phyloP scores from a whole-genome alignment of 768 basidiomycete species.

The Kwoniella sp. region DNA sequence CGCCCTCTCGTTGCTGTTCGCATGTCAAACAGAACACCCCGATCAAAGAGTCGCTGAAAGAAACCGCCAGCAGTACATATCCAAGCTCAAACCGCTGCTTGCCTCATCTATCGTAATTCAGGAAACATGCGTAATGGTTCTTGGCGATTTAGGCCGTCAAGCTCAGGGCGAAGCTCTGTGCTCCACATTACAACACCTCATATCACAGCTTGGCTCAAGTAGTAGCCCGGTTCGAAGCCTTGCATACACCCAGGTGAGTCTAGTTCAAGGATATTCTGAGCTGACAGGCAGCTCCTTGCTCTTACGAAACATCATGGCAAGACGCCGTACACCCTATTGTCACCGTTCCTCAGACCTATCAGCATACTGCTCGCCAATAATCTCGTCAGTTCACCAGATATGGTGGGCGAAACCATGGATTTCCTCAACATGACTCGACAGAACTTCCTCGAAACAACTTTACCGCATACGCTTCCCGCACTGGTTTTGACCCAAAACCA shows the following conservation, averaged over 20 bases:
- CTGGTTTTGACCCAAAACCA: slow-evolving; percentile 33
- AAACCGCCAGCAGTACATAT: slow-evolving; percentile 11
- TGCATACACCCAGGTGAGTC: slow-evolving; percentile 47
- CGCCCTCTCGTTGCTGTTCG: slow-evolving; percentile 12
- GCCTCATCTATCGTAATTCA: slow-evolving; percentile 10
- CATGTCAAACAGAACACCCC: slow-evolving; percentile 17
- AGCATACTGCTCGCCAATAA: slow-evolving; percentile 40
- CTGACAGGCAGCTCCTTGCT: slow-evolving; percentile 36
- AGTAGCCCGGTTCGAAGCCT: slow-evolving; percentile 36
- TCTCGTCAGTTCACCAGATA: slow-evolving; percentile 24
- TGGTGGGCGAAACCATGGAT: slow-evolving; percentile 42
- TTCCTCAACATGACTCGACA: slow-evolving; percentile 42
- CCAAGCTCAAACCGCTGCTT: neutral
- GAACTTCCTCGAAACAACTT: slow-evolving; percentile 47
- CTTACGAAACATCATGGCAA: slow-evolving; percentile 38
- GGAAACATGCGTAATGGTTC: slow-evolving; percentile 33
- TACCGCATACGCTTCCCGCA: slow-evolving; percentile 43
- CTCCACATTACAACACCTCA: slow-evolving; percentile 33
- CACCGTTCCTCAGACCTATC: slow-evolving; percentile 43
- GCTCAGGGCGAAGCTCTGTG: slow-evolving; percentile 30
- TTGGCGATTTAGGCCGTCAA: slow-evolving; percentile 35
- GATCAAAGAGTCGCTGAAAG: slow-evolving; percentile 8
- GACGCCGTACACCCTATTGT: slow-evolving; percentile 45
- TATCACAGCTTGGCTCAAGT: slow-evolving; percentile 38
- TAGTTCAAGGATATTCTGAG: neutral